Evolutionary conservation across 257 asterid species (phyloP).

Genomic region (Pogostemon cablin): DNA sequence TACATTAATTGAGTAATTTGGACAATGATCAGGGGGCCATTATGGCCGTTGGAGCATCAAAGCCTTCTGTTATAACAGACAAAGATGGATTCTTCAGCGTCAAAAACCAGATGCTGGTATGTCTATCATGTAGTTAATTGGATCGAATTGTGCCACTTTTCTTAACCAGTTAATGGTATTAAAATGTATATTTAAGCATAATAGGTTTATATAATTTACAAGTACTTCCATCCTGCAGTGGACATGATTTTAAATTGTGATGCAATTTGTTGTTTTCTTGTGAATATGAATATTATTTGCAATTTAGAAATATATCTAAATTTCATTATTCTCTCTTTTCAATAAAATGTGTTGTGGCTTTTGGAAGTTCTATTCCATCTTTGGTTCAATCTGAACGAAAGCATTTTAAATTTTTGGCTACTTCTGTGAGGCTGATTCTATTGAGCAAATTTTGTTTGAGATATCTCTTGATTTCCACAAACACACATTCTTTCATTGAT

Average conservation of each 20-base stretch:
- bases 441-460: too few species aligned
- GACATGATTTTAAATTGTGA: not conserved
- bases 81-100: constrained; percentile 76
- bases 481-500: too few species aligned
- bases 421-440: too few species aligned
- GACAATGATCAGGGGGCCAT: constrained; percentile 69
- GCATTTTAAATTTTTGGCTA: not conserved
- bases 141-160: not conserved
- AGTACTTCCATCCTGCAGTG: not conserved
- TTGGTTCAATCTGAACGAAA: not conserved
- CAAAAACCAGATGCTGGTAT: constrained; percentile 80
- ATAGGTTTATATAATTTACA: too few species aligned
- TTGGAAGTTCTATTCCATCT: not conserved
- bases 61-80: constrained; percentile 62
- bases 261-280: not conserved
- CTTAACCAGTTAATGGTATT: not conserved
- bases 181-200: not conserved
- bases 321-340: not conserved
- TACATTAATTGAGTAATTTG: constrained; percentile 8
- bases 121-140: constrained; percentile 29
- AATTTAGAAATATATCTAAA: not conserved
- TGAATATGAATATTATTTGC: constrained; percentile 10
- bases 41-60: constrained; percentile 93
- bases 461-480: too few species aligned
- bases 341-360: not conserved